These are phyloP conservation scores for Phytophthora colocasiae DNA, from an alignment of 352 stramenopile genomes.

Conservation along the genomic window DNA sequence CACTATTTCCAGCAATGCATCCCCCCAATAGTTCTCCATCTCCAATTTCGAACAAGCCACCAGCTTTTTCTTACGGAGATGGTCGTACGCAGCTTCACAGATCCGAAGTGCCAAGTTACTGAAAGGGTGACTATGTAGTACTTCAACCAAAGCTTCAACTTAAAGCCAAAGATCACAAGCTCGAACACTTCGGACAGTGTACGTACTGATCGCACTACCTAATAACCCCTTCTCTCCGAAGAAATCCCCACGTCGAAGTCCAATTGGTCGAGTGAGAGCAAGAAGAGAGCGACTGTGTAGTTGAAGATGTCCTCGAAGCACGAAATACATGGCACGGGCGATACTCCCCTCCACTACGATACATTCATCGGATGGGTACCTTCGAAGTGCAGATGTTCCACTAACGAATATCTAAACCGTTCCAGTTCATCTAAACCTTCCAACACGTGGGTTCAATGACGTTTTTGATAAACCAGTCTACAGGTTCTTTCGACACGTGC, in stretches of 20 bases:
- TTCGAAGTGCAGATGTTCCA: slow-evolving; percentile 63
- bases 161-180: slow-evolving; percentile 44
- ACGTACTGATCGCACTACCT: slow-evolving; percentile 49
- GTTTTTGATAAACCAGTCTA: slow-evolving; percentile 48
- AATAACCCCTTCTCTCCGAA: slow-evolving; percentile 73
- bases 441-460: slow-evolving; percentile 43
- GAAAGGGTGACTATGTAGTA: slow-evolving; percentile 38
- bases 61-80: slow-evolving; percentile 19
- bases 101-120: slow-evolving; percentile 33
- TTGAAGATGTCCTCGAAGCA: slow-evolving; percentile 61
- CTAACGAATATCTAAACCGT: slow-evolving; percentile 35
- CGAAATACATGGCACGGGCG: slow-evolving; percentile 71
- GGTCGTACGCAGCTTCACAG: slow-evolving; percentile 24
- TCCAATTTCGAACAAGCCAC: slow-evolving; percentile 24
- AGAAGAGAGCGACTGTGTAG: slow-evolving; percentile 37
- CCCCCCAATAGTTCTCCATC: slow-evolving; percentile 39
- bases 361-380: slow-evolving; percentile 64
- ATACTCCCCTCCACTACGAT: slow-evolving; percentile 72
- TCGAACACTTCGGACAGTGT: slow-evolving; percentile 41
- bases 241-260: slow-evolving; percentile 48
- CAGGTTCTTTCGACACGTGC: slow-evolving; percentile 39
- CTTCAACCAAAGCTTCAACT: slow-evolving; percentile 52
- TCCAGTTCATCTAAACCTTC: slow-evolving; percentile 32
- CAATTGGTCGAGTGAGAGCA: slow-evolving; percentile 27
- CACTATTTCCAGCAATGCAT: slow-evolving; percentile 28